Percentiles rank a stretch among this genome's conserved stretches.
phyloP scores from a whole-genome alignment of 2,329 filamentous ascomycete genomes.

The Venturiaceae sp. region DNA sequence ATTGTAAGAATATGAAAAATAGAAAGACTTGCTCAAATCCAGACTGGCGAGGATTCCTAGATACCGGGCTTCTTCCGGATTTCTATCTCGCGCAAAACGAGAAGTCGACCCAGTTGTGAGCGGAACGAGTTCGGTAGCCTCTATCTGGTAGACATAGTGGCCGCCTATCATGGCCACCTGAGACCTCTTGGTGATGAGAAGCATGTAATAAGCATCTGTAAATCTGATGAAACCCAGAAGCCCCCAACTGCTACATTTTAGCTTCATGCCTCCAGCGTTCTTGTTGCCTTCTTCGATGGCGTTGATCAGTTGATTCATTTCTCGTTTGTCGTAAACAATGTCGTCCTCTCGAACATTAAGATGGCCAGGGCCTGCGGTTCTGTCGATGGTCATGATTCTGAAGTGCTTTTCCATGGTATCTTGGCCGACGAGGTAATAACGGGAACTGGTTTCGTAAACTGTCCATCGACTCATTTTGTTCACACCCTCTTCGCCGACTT shows the following conservation, averaged over 20 bases:
- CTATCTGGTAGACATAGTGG: slow-evolving; percentile 91
- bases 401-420: slow-evolving; percentile 85
- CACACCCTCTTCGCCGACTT: slow-evolving; percentile 31
- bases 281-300: slow-evolving; percentile 94
- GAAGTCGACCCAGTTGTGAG: slow-evolving; percentile 61
- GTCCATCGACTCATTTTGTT: slow-evolving; percentile 85
- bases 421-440: slow-evolving; percentile 89
- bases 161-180: slow-evolving; percentile 94
- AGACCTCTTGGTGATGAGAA: slow-evolving; percentile 89
- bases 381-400: slow-evolving; percentile 88
- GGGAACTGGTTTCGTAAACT: slow-evolving; percentile 88
- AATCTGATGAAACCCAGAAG: slow-evolving; percentile 92
- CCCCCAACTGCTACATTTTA: slow-evolving; percentile 88
- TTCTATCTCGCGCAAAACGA: slow-evolving; percentile 68
- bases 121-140: slow-evolving; percentile 84
- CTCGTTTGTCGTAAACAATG: slow-evolving; percentile 82
- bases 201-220: slow-evolving; percentile 94
- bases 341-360: slow-evolving; percentile 87
- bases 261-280: slow-evolving; percentile 76
- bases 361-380: slow-evolving; percentile 69
- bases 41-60: slow-evolving; percentile 82
- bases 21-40: slow-evolving; percentile 84
- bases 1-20: slow-evolving; percentile 98
- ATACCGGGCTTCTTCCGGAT: slow-evolving; percentile 83
- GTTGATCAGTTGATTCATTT: slow-evolving; percentile 88